Percentiles rank a stretch among this genome's conserved stretches.
These are phyloP conservation scores for Picochlorum sp. DNA, from an alignment of 139 green algal genomes.

Conservation along the genomic window DNA sequence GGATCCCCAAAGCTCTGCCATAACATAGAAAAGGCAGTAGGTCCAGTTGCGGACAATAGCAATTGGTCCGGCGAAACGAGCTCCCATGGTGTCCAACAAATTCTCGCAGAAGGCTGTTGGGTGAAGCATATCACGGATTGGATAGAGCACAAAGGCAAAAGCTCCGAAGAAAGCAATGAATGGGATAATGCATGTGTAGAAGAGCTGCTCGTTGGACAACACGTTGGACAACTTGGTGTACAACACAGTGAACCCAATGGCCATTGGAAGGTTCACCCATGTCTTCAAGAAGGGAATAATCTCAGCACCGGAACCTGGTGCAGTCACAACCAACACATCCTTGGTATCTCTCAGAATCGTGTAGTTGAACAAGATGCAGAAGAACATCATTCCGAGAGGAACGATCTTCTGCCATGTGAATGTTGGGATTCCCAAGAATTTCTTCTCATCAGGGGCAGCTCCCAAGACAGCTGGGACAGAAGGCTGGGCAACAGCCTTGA, in stretches of 20 bases:
- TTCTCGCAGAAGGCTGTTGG: constrained; percentile 51
- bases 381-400: constrained; percentile 93
- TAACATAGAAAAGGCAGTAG: constrained; percentile 99
- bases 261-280: constrained; percentile 93
- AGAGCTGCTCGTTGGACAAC: constrained; percentile 78
- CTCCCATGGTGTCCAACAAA: constrained; percentile 64
- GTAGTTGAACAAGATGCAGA: constrained; percentile 99
- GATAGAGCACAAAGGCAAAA: constrained; percentile 96
- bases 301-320: constrained; percentile 90
- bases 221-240: constrained; percentile 94
- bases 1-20: constrained; percentile 98
- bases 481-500: too few relatives aligned
- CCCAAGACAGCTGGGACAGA: neutral
- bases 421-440: constrained; percentile 23
- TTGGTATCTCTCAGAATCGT: constrained; percentile 99
- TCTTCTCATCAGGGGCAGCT: constrained; percentile 21
- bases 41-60: constrained; percentile 98
- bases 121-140: constrained; percentile 81
- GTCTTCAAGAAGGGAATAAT: constrained; percentile 99
- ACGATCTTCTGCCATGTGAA: constrained; percentile 85
- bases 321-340: constrained; percentile 97
- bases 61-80: constrained; percentile 86
- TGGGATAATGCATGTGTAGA: constrained; percentile 98
- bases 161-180: constrained; percentile 97
- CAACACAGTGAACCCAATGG: constrained; percentile 88